Base-by-base conservation (phyloP, 768 basidiomycete species). In the Boletus sp. region DNA sequence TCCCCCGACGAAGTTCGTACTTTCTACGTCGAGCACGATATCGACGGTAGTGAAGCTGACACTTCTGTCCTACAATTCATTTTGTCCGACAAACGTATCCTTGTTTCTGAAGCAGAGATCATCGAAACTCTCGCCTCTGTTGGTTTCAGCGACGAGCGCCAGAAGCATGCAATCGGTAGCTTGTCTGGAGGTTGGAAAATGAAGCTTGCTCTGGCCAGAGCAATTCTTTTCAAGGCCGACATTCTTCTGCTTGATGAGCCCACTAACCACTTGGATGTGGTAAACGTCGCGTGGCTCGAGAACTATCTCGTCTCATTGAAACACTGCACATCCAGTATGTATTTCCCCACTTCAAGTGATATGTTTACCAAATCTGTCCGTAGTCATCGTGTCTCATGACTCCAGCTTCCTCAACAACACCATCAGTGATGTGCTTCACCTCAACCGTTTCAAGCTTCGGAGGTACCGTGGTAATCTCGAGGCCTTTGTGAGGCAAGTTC, bases 171-270 rank as follows among this genome's bases (percentile, higher is more conserved):
- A 38, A 97, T 97, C 61, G 92, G 94, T 60, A 85, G 85, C 54
- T 78, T 98, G 38, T 98, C 95, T 41, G 95, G 95, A 83, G 95
- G 95, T 79, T 97, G 95, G 95, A 98, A 98, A 83, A 98, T 98
- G 95, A 98, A 97, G 83, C 87, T 98, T 59, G 95, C 95, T 38
- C 84, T 98, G 57, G 95, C 95, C 54, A 85, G 95, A 58, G 95
- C 95, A 47, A 96, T 98, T 85, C 81, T 98, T 42, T 98, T 98
- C 89, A 91, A 89, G 79, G 95, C 95, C 58, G 95, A 98, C 67
- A 98, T 98, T 68, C 85, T 98, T 47, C 77, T 97, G 27, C 90
- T 96, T 61, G 94, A 97, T 74, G 94, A 97, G 78, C 94, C 94
- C 42, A 97, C 94, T 78, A 93, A 93, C 81, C 90, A 93, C 72